A percentile compares a stretch with the other conserved stretches of the same genome.
Evolutionary conservation across 2,329 filamentous ascomycete species (phyloP).

Genomic region (Pseudogymnoascus sp.): DNA sequence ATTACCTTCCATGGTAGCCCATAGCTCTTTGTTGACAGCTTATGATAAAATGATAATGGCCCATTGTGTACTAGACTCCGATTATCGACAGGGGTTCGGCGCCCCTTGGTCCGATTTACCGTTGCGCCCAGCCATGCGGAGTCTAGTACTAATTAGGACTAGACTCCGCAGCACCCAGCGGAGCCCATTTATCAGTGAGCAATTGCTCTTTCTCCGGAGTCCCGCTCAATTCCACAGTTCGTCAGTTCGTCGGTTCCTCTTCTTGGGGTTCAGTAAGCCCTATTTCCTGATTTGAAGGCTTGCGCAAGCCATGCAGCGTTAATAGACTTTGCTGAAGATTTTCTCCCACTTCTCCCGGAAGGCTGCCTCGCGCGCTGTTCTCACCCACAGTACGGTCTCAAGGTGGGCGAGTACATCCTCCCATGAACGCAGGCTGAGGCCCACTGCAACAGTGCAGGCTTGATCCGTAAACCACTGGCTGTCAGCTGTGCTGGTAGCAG

Average conservation of each 20-base stretch:
- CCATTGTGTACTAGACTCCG: conserved; percentile 20
- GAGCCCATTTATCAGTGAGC: not conserved
- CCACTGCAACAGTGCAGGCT: conserved; percentile 16
- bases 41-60: conserved; percentile 3
- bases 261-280: not conserved
- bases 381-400: conserved; percentile 27
- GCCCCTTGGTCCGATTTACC: conserved; percentile 1
- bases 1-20: not conserved
- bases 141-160: conserved; percentile 11
- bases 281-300: not conserved
- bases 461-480: conserved; percentile 26
- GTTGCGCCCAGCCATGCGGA: not conserved
- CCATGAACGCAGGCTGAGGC: conserved; percentile 17
- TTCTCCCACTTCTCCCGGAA: conserved; percentile 26
- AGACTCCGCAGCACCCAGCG: conserved; percentile 13
- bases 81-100: conserved; percentile 10
- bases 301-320: not conserved
- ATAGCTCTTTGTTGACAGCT: not conserved
- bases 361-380: conserved; percentile 17
- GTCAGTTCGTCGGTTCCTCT: not conserved
- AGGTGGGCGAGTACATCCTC: conserved; percentile 19
- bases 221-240: not conserved
- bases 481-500: conserved; percentile 25
- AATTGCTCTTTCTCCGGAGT: not conserved
- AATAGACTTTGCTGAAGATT: conserved; percentile 15